Evolutionary conservation across 1,284 basidiomycete genomes (phyloP).

Genomic region (Malassezia obtusa): DNA sequence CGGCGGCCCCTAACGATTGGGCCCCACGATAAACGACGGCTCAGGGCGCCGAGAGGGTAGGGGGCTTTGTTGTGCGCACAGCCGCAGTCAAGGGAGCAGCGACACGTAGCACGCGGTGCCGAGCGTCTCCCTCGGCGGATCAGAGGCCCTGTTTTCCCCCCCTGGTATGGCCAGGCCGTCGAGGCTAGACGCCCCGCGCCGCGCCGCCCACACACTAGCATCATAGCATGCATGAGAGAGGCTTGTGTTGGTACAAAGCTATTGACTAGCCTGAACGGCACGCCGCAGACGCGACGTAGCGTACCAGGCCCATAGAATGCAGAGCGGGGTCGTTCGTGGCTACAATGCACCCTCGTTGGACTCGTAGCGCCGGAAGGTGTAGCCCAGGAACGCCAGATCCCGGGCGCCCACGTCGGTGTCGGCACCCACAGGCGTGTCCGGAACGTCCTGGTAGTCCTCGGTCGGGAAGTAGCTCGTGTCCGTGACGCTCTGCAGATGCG

Average conservation of each 20-base stretch:
- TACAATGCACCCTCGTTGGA: slow-evolving; percentile 33
- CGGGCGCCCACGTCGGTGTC: slow-evolving; percentile 39
- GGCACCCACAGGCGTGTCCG: slow-evolving; percentile 52
- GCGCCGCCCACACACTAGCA: too few species aligned
- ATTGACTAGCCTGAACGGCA: slow-evolving; percentile 4
- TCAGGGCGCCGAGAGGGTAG: too few species aligned
- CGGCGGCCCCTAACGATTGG: too few species aligned
- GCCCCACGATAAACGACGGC: too few species aligned
- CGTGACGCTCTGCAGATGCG: slow-evolving; percentile 69
- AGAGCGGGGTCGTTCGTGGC: not conserved
- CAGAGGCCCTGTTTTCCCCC: too few species aligned
- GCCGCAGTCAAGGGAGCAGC: too few species aligned
- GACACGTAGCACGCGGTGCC: too few species aligned
- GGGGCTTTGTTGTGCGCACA: too few species aligned
- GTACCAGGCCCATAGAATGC: not conserved
- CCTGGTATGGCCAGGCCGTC: too few species aligned
- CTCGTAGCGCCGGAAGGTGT: slow-evolving; percentile 44
- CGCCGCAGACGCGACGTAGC: not conserved
- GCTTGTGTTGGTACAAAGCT: slow-evolving; percentile 1
- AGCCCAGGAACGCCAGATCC: slow-evolving; percentile 45
- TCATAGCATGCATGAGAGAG: too few species aligned
- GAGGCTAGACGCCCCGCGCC: too few species aligned
- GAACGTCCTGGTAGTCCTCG: slow-evolving; percentile 78
- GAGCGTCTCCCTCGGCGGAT: too few species aligned
- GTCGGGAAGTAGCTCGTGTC: slow-evolving; percentile 96